These are phyloP conservation scores for Arthrinium phaeospermum DNA, from an alignment of 2,329 filamentous ascomycete species.

Conservation along the genomic window DNA sequence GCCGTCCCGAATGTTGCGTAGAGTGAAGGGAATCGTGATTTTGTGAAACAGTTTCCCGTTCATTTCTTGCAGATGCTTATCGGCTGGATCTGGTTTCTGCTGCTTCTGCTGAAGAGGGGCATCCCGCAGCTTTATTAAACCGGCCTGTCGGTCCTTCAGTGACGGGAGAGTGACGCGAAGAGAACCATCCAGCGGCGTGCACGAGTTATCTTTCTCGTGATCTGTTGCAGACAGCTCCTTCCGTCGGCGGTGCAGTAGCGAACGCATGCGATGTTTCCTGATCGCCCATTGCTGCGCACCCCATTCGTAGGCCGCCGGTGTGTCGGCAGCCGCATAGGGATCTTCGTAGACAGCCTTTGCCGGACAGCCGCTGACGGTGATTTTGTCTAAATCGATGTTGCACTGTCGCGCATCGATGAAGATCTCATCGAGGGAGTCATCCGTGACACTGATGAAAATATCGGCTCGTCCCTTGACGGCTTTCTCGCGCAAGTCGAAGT, in stretches of 20 bases:
- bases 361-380: constrained; percentile 56
- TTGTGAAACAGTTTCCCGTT: constrained; percentile 49
- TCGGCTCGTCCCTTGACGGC: constrained; percentile 79
- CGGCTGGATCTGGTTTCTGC: constrained; percentile 48
- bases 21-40: constrained; percentile 75
- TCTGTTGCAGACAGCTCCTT: constrained; percentile 60
- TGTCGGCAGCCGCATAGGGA: constrained; percentile 69
- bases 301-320: constrained; percentile 66
- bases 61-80: constrained; percentile 34
- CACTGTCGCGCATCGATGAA: constrained; percentile 68
- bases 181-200: constrained; percentile 61
- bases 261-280: constrained; percentile 69
- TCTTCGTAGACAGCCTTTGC: constrained; percentile 60
- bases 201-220: constrained; percentile 57
- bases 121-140: constrained; percentile 31
- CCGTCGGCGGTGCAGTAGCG: constrained; percentile 55
- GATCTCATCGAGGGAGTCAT: constrained; percentile 62
- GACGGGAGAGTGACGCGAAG: constrained; percentile 49
- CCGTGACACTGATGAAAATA: constrained; percentile 72
- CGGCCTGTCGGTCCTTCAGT: constrained; percentile 38
- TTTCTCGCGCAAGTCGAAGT: constrained; percentile 82
- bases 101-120: constrained; percentile 30
- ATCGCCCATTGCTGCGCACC: constrained; percentile 77
- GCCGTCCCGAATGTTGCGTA: constrained; percentile 80
- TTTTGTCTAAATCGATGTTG: constrained; percentile 58